Conservation (phyloP, 1,139 yeast species). For the Taphrina wiesneri region DNA sequence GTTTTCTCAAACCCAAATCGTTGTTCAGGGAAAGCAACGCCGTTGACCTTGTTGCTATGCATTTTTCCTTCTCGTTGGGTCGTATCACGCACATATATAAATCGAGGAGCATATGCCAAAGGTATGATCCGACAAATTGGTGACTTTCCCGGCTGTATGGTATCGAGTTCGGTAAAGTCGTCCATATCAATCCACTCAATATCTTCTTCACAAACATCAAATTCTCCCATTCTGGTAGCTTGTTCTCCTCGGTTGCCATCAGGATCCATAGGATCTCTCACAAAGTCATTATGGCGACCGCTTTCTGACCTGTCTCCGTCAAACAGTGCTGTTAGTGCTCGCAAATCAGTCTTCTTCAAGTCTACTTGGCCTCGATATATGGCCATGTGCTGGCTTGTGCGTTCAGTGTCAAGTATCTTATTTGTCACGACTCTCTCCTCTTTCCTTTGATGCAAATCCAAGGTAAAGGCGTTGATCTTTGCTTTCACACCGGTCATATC, state of each 20-base stretch:
- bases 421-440: constrained; percentile 64
- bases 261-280: constrained; percentile 32
- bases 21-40: constrained; percentile 48
- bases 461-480: constrained; percentile 60
- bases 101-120: constrained; percentile 70
- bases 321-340: constrained; percentile 62
- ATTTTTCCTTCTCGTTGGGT: constrained; percentile 46
- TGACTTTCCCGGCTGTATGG: constrained; percentile 45
- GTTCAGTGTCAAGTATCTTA: constrained; percentile 58
- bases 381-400: constrained; percentile 59
- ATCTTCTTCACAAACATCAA: constrained; percentile 53
- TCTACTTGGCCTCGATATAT: constrained; percentile 78
- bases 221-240: constrained; percentile 39
- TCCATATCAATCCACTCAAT: constrained; percentile 74
- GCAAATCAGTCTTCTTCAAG: constrained; percentile 66
- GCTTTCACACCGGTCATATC: constrained; percentile 75
- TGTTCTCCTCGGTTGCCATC: constrained; percentile 21
- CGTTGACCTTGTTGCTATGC: constrained; percentile 25
- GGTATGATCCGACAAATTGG: constrained; percentile 53
- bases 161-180: constrained; percentile 74
- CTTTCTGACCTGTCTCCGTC: neutral
- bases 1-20: constrained; percentile 71
- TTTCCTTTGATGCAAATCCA: constrained; percentile 85
- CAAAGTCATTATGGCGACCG: neutral
- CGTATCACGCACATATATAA: constrained; percentile 70